A percentile compares a stretch with the other conserved stretches of the same genome.
phyloP scores from a whole-genome alignment of 306 rosid genomes.

The Castanospermum australe region DNA sequence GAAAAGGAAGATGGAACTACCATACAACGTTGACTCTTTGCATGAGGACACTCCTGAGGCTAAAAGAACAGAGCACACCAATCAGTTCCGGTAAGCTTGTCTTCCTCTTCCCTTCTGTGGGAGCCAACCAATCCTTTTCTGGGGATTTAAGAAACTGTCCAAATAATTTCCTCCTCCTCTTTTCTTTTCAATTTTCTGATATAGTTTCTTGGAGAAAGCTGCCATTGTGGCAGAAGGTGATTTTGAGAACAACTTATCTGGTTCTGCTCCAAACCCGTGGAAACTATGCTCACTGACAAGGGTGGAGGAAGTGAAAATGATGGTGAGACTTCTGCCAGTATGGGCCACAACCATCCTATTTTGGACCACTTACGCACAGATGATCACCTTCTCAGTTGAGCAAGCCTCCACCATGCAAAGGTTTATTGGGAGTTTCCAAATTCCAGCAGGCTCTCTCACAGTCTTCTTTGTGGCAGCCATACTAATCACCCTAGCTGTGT shows the following conservation, averaged over 20 bases:
- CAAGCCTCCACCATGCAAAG: conserved; percentile 95
- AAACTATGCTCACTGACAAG: conserved; percentile 73
- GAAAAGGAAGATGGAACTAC: conserved; percentile 67
- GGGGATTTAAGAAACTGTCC: neutral
- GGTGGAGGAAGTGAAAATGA: conserved; percentile 93
- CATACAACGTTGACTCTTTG: conserved; percentile 40
- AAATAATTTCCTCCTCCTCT: neutral
- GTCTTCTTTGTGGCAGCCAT: conserved; percentile 86
- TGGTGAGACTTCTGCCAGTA: conserved; percentile 75
- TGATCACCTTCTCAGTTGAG: conserved; percentile 94
- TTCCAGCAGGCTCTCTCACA: conserved; percentile 91
- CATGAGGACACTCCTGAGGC: conserved; percentile 70
- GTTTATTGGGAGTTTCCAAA: conserved; percentile 58
- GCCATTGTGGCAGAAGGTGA: conserved; percentile 64
- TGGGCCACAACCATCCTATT: conserved; percentile 96
- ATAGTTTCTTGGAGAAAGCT: conserved; percentile 84
- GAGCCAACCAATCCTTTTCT: neutral
- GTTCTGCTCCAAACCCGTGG: conserved; percentile 69
- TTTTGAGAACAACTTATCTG: conserved; percentile 39
- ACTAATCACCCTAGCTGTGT: conserved; percentile 58
- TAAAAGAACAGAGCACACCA: conserved; percentile 59
- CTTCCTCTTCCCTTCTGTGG: neutral
- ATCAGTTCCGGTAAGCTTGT: conserved; percentile 61
- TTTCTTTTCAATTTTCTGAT: neutral
- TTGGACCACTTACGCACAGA: conserved; percentile 90